Evolutionary conservation across 2,329 filamentous ascomycete species (phyloP).

Genomic region (Aspergillus sergii): DNA sequence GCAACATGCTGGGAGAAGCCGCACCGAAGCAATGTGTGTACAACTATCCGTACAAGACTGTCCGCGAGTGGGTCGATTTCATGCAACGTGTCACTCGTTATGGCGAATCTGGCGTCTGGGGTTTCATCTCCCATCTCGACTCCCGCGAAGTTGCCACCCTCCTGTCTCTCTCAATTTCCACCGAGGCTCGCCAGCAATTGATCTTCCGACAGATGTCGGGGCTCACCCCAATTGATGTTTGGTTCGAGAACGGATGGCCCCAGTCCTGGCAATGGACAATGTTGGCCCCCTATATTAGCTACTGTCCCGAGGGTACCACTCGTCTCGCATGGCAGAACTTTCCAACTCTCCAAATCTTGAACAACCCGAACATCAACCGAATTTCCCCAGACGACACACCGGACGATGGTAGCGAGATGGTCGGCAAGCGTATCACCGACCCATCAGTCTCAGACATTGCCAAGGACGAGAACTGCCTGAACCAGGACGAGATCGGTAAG

Average conservation of each 20-base stretch:
- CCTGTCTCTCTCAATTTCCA: conserved; percentile 74
- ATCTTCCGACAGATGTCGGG: conserved; percentile 82
- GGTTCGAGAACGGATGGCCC: conserved; percentile 77
- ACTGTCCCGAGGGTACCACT: conserved; percentile 72
- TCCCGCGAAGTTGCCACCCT: conserved; percentile 61
- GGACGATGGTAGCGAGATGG: conserved; percentile 3
- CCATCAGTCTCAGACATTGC: conserved; percentile 4
- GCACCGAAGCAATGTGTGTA: too few species aligned
- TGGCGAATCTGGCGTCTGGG: too few species aligned
- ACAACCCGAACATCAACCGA: conserved; percentile 66
- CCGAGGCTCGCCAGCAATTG: conserved; percentile 78
- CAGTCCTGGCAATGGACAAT: conserved; percentile 85
- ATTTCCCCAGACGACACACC: conserved; percentile 1
- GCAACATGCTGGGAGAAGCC: too few species aligned
- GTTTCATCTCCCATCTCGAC: too few species aligned
- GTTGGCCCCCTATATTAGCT: conserved; percentile 77
- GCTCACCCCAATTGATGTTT: conserved; percentile 77
- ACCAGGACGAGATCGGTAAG: neutral
- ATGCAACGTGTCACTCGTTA: too few species aligned
- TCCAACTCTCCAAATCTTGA: conserved; percentile 69
- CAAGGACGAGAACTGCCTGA: neutral
- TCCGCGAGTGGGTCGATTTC: too few species aligned
- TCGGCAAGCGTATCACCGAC: conserved; percentile 9
- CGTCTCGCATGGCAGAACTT: conserved; percentile 84
- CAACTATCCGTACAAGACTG: too few species aligned